Base-by-base conservation (phyloP, 176 grass and related monocot species). In the Thinopyrum elongatum region DNA sequence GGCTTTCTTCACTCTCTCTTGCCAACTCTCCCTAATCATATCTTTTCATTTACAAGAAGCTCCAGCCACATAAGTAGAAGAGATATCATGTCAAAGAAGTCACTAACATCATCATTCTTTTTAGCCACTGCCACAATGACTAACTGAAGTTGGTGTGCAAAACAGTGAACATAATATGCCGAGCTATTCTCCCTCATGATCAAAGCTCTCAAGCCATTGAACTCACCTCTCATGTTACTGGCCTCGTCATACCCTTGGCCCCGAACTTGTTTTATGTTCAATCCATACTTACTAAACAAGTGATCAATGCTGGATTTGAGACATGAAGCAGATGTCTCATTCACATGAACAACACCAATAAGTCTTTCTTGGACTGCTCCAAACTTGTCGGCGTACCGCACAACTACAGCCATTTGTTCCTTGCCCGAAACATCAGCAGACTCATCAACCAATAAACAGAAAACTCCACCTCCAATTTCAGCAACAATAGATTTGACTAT, bases 71-170 rank as follows among this genome's bases (percentile, higher is more conserved):
- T 17, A 26, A 80, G 8, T 10, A 65, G 22, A 19, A 80, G 12
- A 28, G 77, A 61, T 79, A 63, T 26, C 57, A 79, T 79, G 11
- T 42, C 77, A 79, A 77, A 88, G 31, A 87, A 86, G 27, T 62
- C 76, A 61, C 55, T 39, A 16, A 36, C 1, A 61, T 78, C 76
- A 77, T 60, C 76, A 47, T 47, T 47, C 36, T 47, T 47, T 47
- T 14, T 47, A 47, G 44, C 44, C 15, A 60, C 57, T 23, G 8
- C 22, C 57, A 23, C 57, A 10, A 60, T 60, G 21, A 60, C 22
- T 60, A 60, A 10, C 21, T 23, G 57, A 60, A 60, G 36, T 10
- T 60, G 21, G 3, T 23, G 8, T 8, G 7, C 21, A n/a, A 60
- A 60, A 22, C 2, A 10, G 22, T 60, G 57, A 22, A 23, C 57